phyloP scores from a whole-genome alignment of 176 grass and related monocot species.

The Aegilops bicornis region DNA sequence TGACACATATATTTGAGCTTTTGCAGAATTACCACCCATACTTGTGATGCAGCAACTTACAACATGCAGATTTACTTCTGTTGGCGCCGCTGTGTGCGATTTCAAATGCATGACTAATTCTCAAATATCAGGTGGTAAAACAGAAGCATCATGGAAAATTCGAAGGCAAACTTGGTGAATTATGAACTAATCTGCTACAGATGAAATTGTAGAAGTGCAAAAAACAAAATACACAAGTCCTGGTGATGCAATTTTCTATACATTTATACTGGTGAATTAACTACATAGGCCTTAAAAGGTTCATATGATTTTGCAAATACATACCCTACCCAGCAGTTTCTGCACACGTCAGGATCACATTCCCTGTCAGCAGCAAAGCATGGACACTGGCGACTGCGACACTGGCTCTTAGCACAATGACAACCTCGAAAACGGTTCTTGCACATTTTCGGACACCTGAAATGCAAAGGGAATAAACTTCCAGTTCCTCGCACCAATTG shows the following conservation, averaged over 20 bases:
- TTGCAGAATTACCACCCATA: not conserved
- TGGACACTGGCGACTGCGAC: constrained; percentile 95
- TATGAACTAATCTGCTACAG: not conserved
- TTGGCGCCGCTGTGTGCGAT: not conserved
- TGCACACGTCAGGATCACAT: constrained; percentile 97
- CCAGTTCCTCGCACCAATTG: not conserved
- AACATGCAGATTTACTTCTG: not conserved
- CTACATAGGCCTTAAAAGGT: not conserved
- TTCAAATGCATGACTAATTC: not conserved
- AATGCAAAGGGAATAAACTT: constrained; percentile 42
- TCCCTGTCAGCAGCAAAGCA: constrained; percentile 99
- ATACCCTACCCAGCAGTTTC: constrained; percentile 99
- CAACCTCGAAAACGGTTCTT: constrained; percentile 97
- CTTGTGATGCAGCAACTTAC: not conserved
- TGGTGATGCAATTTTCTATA: not conserved
- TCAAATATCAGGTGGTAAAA: constrained; percentile 8
- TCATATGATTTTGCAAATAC: constrained; percentile 26
- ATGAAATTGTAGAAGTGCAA: constrained; percentile 12
- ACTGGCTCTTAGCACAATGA: constrained; percentile 97
- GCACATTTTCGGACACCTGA: constrained; percentile 92
- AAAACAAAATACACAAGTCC: constrained; percentile 15
- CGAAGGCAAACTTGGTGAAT: not conserved
- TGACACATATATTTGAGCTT: not conserved
- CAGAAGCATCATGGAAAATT: not conserved
- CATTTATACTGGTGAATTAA: constrained; percentile 23